Base-by-base conservation (phyloP, 768 basidiomycete species). In the Russula brevipes region DNA sequence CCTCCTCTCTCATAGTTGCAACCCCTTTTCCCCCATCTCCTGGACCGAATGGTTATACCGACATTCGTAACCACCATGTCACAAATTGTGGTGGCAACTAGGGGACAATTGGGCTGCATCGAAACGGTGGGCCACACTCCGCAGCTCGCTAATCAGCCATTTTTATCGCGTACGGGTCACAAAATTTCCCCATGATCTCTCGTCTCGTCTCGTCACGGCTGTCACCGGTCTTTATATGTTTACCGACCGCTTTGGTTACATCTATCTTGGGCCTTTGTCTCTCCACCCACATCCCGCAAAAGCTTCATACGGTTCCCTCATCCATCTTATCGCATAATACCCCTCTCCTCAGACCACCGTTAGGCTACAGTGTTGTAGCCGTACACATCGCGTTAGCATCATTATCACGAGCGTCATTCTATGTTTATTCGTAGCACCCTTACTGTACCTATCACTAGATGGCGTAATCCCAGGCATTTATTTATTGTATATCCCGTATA, bases 401-500 rank as follows among this genome's bases (percentile, higher is more conserved):
- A 55, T 59, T 35, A 44, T 57, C 58, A 55, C 19, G 17, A 59
- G 53, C 45, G 58, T 54, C 58, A 55, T 56, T 55, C 56, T 64
- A 64, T 64, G 63, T 64, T 64, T 64, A 64, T 64, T 64, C 63
- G 44, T 39, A 39, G 63, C 42, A 55, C 47, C 39, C 5, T 24
- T 56, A 64, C 59, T 60, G 47, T 60, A 45, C 59, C 53, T 64
- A 54, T 51, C 55, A 60, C 47, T 64, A 64, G 58, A 64, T 60
- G 58, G 63, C 54, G 59, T 60, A 64, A 60, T 64, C 14, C 35
- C 51, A 54, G 63, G 46, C 39, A 60, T 24, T 45, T 60, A 59
- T 64, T 59, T 60, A 59, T 64, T 64, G 46, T 60, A 64, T 59
- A 54, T 41, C 41, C 45, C 44, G 42, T 59, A 64, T 64, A 64